Evolutionary conservation across 495 filamentous ascomycete genomes (phyloP), one percentile per base, ranked within the genome.

Genomic region (Penicillium bialowiezense): DNA sequence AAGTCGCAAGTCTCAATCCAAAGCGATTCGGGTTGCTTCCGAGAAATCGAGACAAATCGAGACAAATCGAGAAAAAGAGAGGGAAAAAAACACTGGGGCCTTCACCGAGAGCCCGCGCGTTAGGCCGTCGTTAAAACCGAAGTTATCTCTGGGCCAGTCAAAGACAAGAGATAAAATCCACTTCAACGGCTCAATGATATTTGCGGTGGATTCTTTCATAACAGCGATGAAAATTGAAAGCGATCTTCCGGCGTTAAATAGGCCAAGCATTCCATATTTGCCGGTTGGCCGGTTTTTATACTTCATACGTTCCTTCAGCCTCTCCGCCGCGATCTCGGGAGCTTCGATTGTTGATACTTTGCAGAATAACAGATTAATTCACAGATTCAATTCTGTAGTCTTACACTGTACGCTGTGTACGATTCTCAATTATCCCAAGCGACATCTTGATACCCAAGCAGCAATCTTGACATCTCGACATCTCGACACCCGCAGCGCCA

Each of bases 361-460:
- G 41, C 44, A 45, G 28, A 48, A 44, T 13, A 28, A 38, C 40
- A 19, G 37, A 39, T n/a, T 34, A 44, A 21, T 44, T 36, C 37
- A 51, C 48, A 51, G 41, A 51, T 32, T 29, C 23, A 24, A 29
- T 51, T 51, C 48, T 51, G 40, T 33, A 44, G 43, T 32, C 43
- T 34, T 20, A 12, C 29, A 32, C 18, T 48, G 38, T 41, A 40
- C 46, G 35, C 23, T 26, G 23, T 3, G 8, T 26, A 26, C 23
- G 29, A 32, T 20, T 37, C 14, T 37, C 7, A 17, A 37, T 5
- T 3, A 20, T 37, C 35, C 35, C 35, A 37, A 37, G 35, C 35
- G 17, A 37, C 35, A 37, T 7, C 3, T 26, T n/a, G n/a, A n/a
- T n/a, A n/a, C n/a, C n/a, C n/a, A n/a, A 26, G 23, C 23, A 26